A percentile compares a stretch with the other conserved stretches of the same genome.
Evolutionary conservation across 2,329 filamentous ascomycete genomes (phyloP).

Genomic region (Hymenoscyphus linearis): DNA sequence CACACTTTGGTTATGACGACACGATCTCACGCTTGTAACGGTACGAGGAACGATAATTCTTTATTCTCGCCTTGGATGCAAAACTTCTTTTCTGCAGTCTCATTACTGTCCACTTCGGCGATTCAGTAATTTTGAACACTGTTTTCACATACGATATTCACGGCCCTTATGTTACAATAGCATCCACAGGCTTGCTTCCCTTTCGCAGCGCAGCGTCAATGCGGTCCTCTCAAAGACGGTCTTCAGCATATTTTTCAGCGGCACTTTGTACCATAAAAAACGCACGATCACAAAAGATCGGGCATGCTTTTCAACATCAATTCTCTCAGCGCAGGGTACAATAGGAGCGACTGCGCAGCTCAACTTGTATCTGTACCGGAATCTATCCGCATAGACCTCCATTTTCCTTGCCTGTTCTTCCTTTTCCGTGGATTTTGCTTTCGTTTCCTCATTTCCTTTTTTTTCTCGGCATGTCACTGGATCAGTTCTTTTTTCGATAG

Average conservation of each 20-base stretch:
- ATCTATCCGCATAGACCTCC: conserved; percentile 25
- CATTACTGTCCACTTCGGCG: conserved; percentile 7
- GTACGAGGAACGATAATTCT: conserved; percentile 31
- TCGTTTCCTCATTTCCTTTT: conserved; percentile 13
- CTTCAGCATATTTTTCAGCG: conserved; percentile 23
- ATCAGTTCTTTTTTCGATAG: conserved; percentile 23
- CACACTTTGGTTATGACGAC: conserved; percentile 27
- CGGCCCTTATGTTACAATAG: conserved; percentile 33
- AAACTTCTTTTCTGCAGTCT: conserved; percentile 14
- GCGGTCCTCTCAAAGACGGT: conserved; percentile 27
- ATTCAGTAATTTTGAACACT: conserved; percentile 18
- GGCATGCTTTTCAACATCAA: conserved; percentile 27
- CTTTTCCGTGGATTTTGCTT: conserved; percentile 17
- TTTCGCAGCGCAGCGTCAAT: conserved; percentile 26
- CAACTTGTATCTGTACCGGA: conserved; percentile 32
- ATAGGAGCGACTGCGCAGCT: conserved; percentile 31
- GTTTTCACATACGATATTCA: conserved; percentile 34
- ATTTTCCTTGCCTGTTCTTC: conserved; percentile 17
- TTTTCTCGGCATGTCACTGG: conserved; percentile 19
- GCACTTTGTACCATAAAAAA: conserved; percentile 32
- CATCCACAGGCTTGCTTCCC: conserved; percentile 23
- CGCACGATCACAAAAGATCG: conserved; percentile 30
- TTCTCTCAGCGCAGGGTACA: conserved; percentile 30
- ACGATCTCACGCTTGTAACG: conserved; percentile 34
- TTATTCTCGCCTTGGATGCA: conserved; percentile 26